Evolutionary conservation across 257 asterid genomes (phyloP), one percentile per base, ranked within the genome.

Genomic region (Perilla frutescens): DNA sequence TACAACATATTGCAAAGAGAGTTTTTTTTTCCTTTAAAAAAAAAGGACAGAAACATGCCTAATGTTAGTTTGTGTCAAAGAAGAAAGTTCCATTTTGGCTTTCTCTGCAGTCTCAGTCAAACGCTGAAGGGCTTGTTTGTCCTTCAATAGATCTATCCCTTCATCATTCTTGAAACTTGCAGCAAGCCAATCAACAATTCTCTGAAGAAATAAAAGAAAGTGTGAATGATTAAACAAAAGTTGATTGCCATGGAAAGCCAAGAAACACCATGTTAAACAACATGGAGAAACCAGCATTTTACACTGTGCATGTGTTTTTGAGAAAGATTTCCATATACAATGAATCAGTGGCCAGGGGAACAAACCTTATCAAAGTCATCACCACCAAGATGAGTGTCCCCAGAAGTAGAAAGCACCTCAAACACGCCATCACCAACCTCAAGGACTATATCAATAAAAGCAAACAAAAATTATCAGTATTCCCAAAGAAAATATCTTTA

Each of bases 41-140:
- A 20, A 20, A 20, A 20, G 26, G 26, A 20, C 26, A 20, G 26
- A 20, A 20, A 57, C 69, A 13, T 73, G 84, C 99, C 99, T 91
- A 40, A 94, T 88, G 66, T 94, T 94, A 40, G 99, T 81, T 79
- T 94, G 99, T 2, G 93, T 87, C 84, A 94, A 80, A 53, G 99
- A 87, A 15, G 99, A 94, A 47, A 94, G 89, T 76, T 94, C 99
- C 96, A 94, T 91, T 83, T 94, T 94, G 70, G 99, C 97, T 79
- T 94, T 94, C 87, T 94, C 99, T 5, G 99, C 97, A 40, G 97
- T 89, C 86, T 93, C 98, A 11, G 98, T 93, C 65, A 93, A 84
- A 36, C 98, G 97, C 71, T 94, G 99, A 75, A 94, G 97, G 72
- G 99, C 99, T 84, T 94, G 99, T 75, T 94, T 94, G 87, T 94